Evolutionary conservation across 805 yeast species (phyloP).

Genomic region (Zygotorulaspora sp.): DNA sequence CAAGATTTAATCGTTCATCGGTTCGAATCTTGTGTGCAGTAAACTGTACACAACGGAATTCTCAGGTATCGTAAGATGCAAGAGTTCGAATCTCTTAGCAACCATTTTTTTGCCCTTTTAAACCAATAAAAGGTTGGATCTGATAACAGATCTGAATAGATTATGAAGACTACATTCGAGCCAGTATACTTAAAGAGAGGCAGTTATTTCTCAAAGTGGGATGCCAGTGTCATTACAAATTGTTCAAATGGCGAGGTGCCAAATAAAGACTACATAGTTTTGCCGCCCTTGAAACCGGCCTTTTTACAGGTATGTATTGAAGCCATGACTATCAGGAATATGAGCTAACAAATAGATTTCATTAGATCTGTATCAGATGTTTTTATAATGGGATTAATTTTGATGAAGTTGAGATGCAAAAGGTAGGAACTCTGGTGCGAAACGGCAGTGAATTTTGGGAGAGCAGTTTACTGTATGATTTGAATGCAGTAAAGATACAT

Average conservation of each 20-base stretch:
- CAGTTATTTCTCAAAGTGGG: constrained; percentile 8
- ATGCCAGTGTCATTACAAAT: background rate
- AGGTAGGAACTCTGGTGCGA: constrained; percentile 1
- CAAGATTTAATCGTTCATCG: constrained; percentile 8
- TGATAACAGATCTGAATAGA: too few species aligned
- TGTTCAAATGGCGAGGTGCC: constrained; percentile 2
- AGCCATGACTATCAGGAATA: background rate
- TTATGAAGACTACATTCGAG: constrained; percentile 4
- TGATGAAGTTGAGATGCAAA: background rate
- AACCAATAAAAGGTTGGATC: too few species aligned
- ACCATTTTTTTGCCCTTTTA: constrained; percentile 13
- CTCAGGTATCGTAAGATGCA: constrained; percentile 27
- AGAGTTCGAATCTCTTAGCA: constrained; percentile 27
- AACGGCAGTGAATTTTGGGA: constrained; percentile 10
- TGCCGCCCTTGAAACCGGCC: constrained; percentile 17
- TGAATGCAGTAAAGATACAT: background rate
- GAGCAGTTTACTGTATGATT: constrained; percentile 9
- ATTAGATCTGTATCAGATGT: constrained; percentile 7
- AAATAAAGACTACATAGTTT: constrained; percentile 3
- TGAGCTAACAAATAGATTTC: background rate
- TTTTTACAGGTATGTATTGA: constrained; percentile 10
- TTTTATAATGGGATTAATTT: constrained; percentile 1
- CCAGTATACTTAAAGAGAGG: constrained; percentile 6
- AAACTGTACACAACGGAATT: constrained; percentile 12
- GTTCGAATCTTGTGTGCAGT: constrained; percentile 15